Evolutionary conservation across 1,139 yeast genomes (phyloP).

Genomic region (Geotrichum klebahnii): DNA sequence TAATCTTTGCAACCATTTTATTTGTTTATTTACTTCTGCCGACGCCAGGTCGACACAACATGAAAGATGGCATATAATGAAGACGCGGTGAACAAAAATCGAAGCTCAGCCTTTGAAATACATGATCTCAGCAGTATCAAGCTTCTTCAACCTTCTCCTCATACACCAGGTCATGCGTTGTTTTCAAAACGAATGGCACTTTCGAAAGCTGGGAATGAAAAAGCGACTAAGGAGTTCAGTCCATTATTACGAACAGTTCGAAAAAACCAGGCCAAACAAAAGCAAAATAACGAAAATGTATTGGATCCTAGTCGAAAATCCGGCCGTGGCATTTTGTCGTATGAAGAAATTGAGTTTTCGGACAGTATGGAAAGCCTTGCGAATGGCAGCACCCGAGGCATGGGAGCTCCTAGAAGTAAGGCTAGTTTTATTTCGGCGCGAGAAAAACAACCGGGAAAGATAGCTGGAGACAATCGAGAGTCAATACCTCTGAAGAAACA

Average conservation of each 20-base stretch:
- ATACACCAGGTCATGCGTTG: slow-evolving; percentile 10
- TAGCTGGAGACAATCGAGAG: slow-evolving; percentile 15
- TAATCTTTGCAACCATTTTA: background rate
- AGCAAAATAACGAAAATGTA: slow-evolving; percentile 1
- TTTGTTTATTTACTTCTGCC: too few relatives aligned
- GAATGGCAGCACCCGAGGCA: slow-evolving; percentile 14
- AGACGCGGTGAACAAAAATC: background rate
- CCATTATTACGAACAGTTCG: slow-evolving; percentile 27
- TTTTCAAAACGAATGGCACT: slow-evolving; percentile 10
- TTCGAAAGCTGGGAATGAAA: slow-evolving; percentile 1
- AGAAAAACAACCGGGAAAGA: slow-evolving; percentile 15
- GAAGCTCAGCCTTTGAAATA: slow-evolving; percentile 12
- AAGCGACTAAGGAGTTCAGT: slow-evolving; percentile 24
- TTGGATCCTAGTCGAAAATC: background rate
- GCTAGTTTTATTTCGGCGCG: slow-evolving; percentile 5
- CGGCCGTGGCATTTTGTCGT: slow-evolving; percentile 14
- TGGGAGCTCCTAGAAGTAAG: slow-evolving; percentile 7
- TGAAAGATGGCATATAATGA: background rate
- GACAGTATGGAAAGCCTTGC: slow-evolving; percentile 27
- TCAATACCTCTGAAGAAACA: slow-evolving; percentile 32
- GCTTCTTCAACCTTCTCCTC: slow-evolving; percentile 12
- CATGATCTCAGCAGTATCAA: slow-evolving; percentile 16
- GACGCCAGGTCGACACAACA: slow-evolving; percentile 1
- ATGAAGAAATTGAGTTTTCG: slow-evolving; percentile 19
- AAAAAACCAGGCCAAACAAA: slow-evolving; percentile 16